A percentile compares a stretch with the other conserved stretches of the same genome.
These are phyloP conservation scores for Globisporangium recalcitrans DNA, from an alignment of 352 stramenopile genomes.

Conservation along the genomic window DNA sequence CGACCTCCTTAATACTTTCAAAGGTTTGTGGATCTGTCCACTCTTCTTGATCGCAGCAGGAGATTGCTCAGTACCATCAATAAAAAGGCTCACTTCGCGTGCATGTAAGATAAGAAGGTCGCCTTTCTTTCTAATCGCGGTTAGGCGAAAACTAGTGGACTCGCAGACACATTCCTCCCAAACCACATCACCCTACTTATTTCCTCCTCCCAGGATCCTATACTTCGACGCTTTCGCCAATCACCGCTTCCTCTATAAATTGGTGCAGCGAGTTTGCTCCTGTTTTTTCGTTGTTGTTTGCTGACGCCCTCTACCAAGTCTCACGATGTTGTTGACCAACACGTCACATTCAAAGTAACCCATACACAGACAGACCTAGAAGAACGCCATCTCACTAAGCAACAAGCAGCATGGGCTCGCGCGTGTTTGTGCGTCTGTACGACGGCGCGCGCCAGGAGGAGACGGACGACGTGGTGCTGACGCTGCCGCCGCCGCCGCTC, in stretches of 20 bases:
- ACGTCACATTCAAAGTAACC: slow-evolving; percentile 2
- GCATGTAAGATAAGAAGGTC: too few species aligned
- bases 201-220: too few species aligned
- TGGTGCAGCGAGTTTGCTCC: background rate
- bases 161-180: background rate
- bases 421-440: slow-evolving; percentile 78
- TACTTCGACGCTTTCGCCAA: background rate
- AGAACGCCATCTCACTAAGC: background rate
- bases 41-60: too few species aligned
- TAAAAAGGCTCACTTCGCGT: too few species aligned
- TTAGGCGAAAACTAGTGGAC: slow-evolving; percentile 43
- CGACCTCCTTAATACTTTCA: too few species aligned
- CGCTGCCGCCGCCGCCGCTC: slow-evolving; percentile 57
- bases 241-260: background rate
- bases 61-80: too few species aligned
- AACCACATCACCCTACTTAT: background rate
- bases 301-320: background rate
- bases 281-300: background rate
- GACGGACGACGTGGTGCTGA: slow-evolving; percentile 59
- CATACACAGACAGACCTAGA: background rate
- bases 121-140: slow-evolving; percentile 10
- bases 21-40: too few species aligned
- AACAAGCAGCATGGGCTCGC: slow-evolving; percentile 36
- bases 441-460: slow-evolving; percentile 44
- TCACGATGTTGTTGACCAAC: background rate